Evolutionary conservation across 139 green algal species (phyloP), one percentile per base, ranked within the genome.

Genomic region (Chlamydomonas asymmetrica): DNA sequence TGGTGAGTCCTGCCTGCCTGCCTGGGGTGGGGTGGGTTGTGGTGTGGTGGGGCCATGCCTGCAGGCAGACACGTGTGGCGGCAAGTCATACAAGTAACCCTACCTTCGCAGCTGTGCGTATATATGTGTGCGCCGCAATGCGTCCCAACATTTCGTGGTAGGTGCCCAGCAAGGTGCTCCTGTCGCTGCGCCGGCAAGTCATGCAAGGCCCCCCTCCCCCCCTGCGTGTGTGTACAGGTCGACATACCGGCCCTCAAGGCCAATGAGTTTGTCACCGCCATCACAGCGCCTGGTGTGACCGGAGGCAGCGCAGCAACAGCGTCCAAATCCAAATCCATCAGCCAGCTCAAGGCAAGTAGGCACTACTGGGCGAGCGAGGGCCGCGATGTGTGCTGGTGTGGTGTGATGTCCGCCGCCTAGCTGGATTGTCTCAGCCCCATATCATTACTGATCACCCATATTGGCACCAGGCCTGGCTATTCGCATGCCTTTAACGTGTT

Each of bases 221-320:
- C n/a, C n/a, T n/a, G 13, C 45, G 45, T 52, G 45, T 52, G 45
- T 0, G 13, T 16, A 10, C 45, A 52, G 45, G 45, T 70, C 9
- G 71, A 77, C 45, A 69, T 77, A 3, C 39, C 40, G 7, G 43
- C 59, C 2, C 40, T 77, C 39, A 23, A 40, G 22, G 70, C 56
- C 56, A 76, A 61, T 20, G 57, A 62, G 59, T 69, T 68, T 20
- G 71, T 77, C 4, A 77, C 71, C 0, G 10, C 29, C 71, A 77
- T 77, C 1, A 57, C 71, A 5, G 54, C 48, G 29, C 45, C 13
- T 39, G 48, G 52, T n/a, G n/a, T n/a, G n/a, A 49, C 32, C 48
- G 34, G 35, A 13, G 6, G 9, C 38, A 5, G 16, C 6, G 63
- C 37, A 3, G 29, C 31, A 0, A 7, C 41, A 5, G 39, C 27